Evolutionary conservation across 805 yeast species (phyloP), one percentile per base, ranked within the genome.

Genomic region (Candida schatavii): DNA sequence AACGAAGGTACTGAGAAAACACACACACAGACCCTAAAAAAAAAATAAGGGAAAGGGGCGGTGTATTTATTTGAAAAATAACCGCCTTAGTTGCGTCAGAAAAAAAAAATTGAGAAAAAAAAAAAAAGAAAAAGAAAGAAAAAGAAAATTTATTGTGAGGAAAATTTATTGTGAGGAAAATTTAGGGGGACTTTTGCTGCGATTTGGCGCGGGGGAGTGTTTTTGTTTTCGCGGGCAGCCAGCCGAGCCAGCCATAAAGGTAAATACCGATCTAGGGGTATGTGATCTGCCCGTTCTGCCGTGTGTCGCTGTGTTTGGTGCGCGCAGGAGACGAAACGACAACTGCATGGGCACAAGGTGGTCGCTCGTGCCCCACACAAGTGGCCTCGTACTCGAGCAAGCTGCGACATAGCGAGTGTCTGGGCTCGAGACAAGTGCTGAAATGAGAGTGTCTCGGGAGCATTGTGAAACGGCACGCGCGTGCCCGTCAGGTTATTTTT

Each of bases 1-100:
- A 46, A 48, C 48, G 49, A 49, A 43, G 37, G 34, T 53, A 46
- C 37, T 14, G 30, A 41, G 23, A 25, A 32, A 29, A 18, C 34
- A 27, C 21, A 44, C 29, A 35, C 37, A 43, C 43, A 40, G 31
- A 33, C 19, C 25, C 22, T 9, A n/a, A 11, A 18, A 19, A 23
- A 23, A 25, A 23, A n/a, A 19, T 19, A 13, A 38, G 19, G 29
- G 41, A 18, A 31, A 38, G 35, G 35, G 41, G 41, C 35, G 41
- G 35, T 25, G 20, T 38, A 38, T 38, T 38, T 38, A 38, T 38
- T 18, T 17, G 18, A 31, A 30, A 38, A 29, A 26, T 29, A 14
- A 19, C 25, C 40, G 41, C 41, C 41, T 38, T 33, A 33, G 29
- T 32, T 19, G 41, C 19, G 23, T 27, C 28, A 38, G 19, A 31